A percentile compares a stretch with the other conserved stretches of the same genome.
These are phyloP conservation scores for Dictyostelium purpureum DNA, from an alignment of 78 protist genomes.

Conservation along the genomic window DNA sequence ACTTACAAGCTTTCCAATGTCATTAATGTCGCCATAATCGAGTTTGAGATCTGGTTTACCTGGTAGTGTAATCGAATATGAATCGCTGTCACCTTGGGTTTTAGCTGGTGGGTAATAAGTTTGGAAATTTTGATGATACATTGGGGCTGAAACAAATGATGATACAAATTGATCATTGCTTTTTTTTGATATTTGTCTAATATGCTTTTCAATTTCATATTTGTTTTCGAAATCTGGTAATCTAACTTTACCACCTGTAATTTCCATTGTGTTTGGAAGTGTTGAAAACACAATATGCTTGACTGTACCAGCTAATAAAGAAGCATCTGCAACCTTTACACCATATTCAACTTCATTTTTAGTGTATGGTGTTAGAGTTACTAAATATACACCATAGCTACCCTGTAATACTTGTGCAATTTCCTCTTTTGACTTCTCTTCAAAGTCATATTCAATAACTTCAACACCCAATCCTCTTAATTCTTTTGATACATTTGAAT, in stretches of 20 bases:
- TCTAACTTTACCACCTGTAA: background rate
- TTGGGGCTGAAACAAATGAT: background rate
- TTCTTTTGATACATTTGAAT: background rate
- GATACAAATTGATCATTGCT: background rate
- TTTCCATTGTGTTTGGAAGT: background rate
- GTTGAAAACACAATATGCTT: slow-evolving; percentile 19
- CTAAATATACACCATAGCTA: background rate
- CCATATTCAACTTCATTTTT: slow-evolving; percentile 18
- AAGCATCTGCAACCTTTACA: background rate
- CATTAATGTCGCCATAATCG: slow-evolving; percentile 4
- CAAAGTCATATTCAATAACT: background rate
- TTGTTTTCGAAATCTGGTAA: slow-evolving; percentile 27
- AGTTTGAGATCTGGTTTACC: background rate
- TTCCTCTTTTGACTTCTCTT: background rate
- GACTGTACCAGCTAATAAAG: background rate
- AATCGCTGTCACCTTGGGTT: background rate
- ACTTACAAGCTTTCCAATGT: background rate
- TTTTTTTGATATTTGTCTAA: background rate
- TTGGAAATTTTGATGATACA: background rate
- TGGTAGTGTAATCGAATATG: background rate
- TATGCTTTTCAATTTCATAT: background rate
- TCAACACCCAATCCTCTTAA: background rate
- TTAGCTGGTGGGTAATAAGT: background rate
- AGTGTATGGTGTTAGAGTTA: background rate
- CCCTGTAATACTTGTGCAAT: background rate